These are phyloP conservation scores for Pilatotrama ljubarskyi DNA, from an alignment of 768 basidiomycete species.

Conservation along the genomic window DNA sequence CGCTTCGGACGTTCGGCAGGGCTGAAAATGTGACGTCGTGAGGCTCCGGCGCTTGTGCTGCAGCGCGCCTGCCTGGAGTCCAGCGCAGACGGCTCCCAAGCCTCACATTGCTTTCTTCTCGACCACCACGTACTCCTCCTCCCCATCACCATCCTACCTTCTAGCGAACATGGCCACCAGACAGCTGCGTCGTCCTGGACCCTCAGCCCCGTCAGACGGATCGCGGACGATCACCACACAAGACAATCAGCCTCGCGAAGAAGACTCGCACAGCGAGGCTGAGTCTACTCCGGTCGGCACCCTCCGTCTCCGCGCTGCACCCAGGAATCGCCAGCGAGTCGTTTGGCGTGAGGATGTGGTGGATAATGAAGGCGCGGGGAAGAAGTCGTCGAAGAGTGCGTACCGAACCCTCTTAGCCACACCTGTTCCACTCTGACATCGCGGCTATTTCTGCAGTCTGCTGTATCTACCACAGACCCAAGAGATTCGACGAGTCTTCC, in stretches of 20 bases:
- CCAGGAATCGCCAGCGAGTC: slow-evolving; percentile 50
- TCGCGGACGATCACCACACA: slow-evolving; percentile 36
- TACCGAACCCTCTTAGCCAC: slow-evolving; percentile 18
- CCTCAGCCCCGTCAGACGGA: slow-evolving; percentile 32
- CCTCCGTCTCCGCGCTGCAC: slow-evolving; percentile 59
- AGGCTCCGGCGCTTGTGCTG: neutral
- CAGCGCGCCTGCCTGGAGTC: neutral
- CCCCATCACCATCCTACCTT: neutral
- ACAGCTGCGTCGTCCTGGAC: slow-evolving; percentile 5
- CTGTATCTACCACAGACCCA: slow-evolving; percentile 90
- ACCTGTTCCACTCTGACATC: neutral
- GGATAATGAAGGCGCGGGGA: slow-evolving; percentile 88
- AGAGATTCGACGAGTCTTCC: slow-evolving; percentile 78
- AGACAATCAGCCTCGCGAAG: slow-evolving; percentile 39
- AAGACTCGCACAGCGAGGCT: slow-evolving; percentile 19
- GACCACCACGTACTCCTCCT: neutral
- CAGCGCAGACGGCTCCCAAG: neutral
- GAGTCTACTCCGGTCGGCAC: slow-evolving; percentile 43
- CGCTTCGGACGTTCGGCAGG: no score
- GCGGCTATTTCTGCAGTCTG: slow-evolving; percentile 59
- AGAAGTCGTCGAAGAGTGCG: slow-evolving; percentile 93
- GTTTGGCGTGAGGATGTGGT: slow-evolving; percentile 84
- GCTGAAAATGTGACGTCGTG: no score
- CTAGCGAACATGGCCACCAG: slow-evolving; percentile 1
- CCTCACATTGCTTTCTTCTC: neutral